Evolutionary conservation across 2,329 filamentous ascomycete species (phyloP).

Genomic region (Arthrobotrys sinensis): DNA sequence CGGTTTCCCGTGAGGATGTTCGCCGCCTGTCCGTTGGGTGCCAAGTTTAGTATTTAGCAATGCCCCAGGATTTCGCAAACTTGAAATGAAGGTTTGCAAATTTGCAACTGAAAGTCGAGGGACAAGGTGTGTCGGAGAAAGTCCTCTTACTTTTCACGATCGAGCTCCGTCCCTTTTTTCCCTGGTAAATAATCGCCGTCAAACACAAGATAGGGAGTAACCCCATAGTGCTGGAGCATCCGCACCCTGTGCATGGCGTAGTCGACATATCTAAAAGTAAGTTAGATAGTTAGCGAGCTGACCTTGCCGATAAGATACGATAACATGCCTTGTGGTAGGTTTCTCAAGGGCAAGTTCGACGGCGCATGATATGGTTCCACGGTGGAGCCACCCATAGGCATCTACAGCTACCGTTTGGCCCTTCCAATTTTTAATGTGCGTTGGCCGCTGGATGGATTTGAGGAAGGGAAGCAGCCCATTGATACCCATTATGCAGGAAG

Average conservation of each 20-base stretch:
- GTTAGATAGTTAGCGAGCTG: constrained; percentile 42
- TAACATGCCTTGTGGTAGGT: constrained; percentile 83
- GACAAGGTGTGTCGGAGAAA: background rate
- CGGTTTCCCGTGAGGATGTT: constrained; percentile 71
- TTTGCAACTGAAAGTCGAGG: background rate
- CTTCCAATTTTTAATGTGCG: constrained; percentile 85
- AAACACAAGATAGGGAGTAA: constrained; percentile 95
- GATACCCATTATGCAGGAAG: constrained; percentile 66
- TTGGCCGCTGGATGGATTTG: constrained; percentile 95
- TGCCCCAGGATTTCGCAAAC: too few relatives aligned
- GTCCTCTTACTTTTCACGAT: constrained; percentile 67
- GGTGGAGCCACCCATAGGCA: constrained; percentile 97
- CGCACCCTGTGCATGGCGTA: constrained; percentile 90
- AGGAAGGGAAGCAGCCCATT: constrained; percentile 86
- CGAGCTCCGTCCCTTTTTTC: constrained; percentile 88
- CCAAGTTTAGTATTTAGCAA: background rate
- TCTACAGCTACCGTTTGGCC: constrained; percentile 95
- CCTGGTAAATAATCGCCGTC: constrained; percentile 96
- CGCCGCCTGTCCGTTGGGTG: constrained; percentile 18
- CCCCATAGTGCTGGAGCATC: constrained; percentile 93
- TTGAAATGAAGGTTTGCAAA: too few relatives aligned
- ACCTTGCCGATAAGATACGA: background rate
- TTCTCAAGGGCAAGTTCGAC: constrained; percentile 90
- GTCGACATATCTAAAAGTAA: constrained; percentile 80
- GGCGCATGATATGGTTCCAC: constrained; percentile 90